phyloP scores from a whole-genome alignment of 495 filamentous ascomycete genomes.

The Penicillium paxilli region DNA sequence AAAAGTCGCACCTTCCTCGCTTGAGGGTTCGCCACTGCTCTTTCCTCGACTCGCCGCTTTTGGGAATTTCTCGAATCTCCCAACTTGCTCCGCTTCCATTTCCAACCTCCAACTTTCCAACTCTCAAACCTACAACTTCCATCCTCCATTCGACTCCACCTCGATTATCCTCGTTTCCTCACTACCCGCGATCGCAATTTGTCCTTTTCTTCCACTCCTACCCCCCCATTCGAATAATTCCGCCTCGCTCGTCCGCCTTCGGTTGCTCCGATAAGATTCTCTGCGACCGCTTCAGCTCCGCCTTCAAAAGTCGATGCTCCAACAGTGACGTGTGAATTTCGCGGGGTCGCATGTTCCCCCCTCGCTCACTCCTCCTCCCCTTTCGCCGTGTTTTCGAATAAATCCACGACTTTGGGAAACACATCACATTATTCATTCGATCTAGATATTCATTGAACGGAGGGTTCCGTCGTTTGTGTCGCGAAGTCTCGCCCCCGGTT shows the following conservation, averaged over 20 bases:
- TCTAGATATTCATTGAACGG: constrained; percentile 10
- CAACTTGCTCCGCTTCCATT: no score
- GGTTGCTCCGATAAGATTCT: constrained; percentile 8
- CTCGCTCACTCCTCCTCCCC: neutral
- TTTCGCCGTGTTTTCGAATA: neutral
- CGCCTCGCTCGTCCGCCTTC: neutral
- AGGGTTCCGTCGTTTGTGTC: constrained; percentile 14
- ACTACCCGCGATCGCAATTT: no score
- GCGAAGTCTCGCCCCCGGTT: constrained; percentile 24
- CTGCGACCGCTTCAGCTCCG: constrained; percentile 7
- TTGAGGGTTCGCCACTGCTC: no score
- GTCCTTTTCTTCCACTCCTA: no score
- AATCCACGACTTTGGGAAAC: constrained; percentile 1
- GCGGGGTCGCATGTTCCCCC: constrained; percentile 31
- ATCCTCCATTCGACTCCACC: no score
- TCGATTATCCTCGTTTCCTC: no score
- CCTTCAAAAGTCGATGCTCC: constrained; percentile 29
- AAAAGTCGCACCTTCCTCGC: constrained; percentile 8
- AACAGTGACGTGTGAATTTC: constrained; percentile 34
- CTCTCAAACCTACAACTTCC: no score
- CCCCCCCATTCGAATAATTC: no score
- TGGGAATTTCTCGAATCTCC: no score
- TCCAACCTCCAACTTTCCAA: no score
- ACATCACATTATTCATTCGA: neutral
- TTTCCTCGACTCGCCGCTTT: no score